Evolutionary conservation across 2,329 filamentous ascomycete genomes (phyloP).

Genomic region (Knufia fluminis): DNA sequence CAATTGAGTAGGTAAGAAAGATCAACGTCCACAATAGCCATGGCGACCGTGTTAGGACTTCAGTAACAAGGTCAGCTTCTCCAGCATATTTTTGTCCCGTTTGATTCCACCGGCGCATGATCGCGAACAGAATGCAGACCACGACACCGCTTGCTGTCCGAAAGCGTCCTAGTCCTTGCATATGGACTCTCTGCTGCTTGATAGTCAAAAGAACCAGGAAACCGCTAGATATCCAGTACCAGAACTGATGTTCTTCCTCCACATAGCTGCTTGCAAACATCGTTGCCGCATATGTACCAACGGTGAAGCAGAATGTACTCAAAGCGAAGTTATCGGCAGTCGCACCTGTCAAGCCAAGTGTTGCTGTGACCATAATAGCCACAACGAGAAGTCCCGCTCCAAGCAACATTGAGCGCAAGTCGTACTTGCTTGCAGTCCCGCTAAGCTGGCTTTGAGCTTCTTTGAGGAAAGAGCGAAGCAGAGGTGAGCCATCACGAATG

Average conservation of each 20-base stretch:
- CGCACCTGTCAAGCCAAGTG: conserved; percentile 17
- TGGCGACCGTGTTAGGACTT: conserved; percentile 56
- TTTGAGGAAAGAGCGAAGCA: conserved; percentile 48
- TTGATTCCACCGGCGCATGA: conserved; percentile 82
- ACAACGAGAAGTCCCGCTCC: conserved; percentile 30
- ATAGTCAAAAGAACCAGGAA: conserved; percentile 42
- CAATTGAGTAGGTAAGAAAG: conserved; percentile 56
- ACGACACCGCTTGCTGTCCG: neutral
- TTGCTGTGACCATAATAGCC: conserved; percentile 34
- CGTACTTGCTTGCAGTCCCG: conserved; percentile 85
- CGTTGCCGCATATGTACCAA: conserved; percentile 64
- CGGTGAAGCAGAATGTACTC: conserved; percentile 41
- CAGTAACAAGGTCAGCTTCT: conserved; percentile 74
- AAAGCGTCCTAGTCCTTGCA: neutral
- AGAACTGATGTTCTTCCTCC: conserved; percentile 97
- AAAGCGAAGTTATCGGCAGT: conserved; percentile 10
- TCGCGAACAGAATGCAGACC: conserved; percentile 53
- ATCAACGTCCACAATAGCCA: conserved; percentile 66
- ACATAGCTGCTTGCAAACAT: conserved; percentile 99
- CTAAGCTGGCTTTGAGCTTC: conserved; percentile 73
- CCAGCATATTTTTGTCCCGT: conserved; percentile 94
- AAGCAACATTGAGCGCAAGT: conserved; percentile 52
- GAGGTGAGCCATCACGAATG: conserved; percentile 2
- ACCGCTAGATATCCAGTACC: conserved; percentile 71
- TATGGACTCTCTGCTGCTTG: conserved; percentile 21